Evolutionary conservation across 2,329 filamentous ascomycete species (phyloP).

Genomic region (Aspergillus arachidicola): DNA sequence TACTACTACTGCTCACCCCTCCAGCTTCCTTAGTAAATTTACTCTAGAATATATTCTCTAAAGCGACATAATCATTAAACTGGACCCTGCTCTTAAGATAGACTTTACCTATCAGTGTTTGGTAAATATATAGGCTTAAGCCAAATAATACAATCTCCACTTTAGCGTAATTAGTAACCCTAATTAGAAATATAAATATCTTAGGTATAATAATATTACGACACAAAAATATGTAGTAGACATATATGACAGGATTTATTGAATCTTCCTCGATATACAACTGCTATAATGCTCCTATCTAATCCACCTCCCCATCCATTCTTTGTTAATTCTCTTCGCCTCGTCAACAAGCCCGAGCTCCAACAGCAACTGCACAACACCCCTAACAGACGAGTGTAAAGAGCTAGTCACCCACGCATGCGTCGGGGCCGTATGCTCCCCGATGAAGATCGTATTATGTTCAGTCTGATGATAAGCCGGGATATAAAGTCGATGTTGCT

Average conservation of each 20-base stretch:
- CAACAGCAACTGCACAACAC: conserved; percentile 35
- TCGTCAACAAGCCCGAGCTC: conserved; percentile 69
- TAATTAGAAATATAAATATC: too few relatives aligned
- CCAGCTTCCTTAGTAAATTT: too few relatives aligned
- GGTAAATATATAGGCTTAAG: too few relatives aligned
- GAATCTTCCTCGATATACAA: neutral
- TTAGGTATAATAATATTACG: too few relatives aligned
- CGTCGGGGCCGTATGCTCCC: conserved; percentile 39
- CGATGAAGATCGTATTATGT: conserved; percentile 39
- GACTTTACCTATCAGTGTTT: too few relatives aligned
- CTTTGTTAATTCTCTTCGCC: conserved; percentile 63
- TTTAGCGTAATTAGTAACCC: too few relatives aligned
- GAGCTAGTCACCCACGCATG: conserved; percentile 38
- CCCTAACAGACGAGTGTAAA: conserved; percentile 33
- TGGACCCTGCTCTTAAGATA: too few relatives aligned
- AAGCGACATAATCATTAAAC: too few relatives aligned
- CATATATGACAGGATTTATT: neutral
- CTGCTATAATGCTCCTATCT: neutral
- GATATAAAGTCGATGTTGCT: conserved; percentile 38
- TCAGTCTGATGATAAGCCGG: conserved; percentile 37
- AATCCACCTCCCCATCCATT: conserved; percentile 72
- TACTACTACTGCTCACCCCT: too few relatives aligned
- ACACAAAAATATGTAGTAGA: too few relatives aligned
- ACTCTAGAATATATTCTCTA: too few relatives aligned
- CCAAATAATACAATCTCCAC: too few relatives aligned